A percentile compares a stretch with the other conserved stretches of the same genome.
Conservation (phyloP, 1,284 basidiomycete genomes). For the Ustilago cynodontis region DNA sequence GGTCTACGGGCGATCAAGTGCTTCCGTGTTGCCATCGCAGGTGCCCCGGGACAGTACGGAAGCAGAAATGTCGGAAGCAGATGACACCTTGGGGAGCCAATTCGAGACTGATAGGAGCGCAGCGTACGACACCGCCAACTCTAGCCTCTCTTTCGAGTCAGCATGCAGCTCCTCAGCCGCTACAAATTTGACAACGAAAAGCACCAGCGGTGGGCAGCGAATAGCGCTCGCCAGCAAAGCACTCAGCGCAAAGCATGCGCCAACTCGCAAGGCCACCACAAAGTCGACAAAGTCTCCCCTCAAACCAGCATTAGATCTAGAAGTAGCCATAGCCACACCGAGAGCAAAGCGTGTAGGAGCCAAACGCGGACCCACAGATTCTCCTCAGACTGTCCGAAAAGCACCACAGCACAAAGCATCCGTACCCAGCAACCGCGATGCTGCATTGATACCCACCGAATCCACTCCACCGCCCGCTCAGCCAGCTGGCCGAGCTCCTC, state of each 20-base stretch:
- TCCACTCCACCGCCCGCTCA: slow-evolving; percentile 30
- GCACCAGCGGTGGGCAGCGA: background rate
- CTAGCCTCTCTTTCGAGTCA: slow-evolving; percentile 35
- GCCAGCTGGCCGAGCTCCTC: slow-evolving; percentile 24
- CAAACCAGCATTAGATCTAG: background rate
- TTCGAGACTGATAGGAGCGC: slow-evolving; percentile 16
- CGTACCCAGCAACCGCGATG: background rate
- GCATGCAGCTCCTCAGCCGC: slow-evolving; percentile 10
- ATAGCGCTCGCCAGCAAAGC: slow-evolving; percentile 9
- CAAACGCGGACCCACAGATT: background rate
- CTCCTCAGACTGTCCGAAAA: slow-evolving; percentile 20
- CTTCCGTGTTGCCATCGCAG: slow-evolving; percentile 15
- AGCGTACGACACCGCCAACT: slow-evolving; percentile 31
- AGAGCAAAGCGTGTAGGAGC: slow-evolving; percentile 7
- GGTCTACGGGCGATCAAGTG: slow-evolving; percentile 28
- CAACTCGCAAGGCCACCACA: background rate
- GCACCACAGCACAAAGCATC: background rate
- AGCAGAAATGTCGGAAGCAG: background rate
- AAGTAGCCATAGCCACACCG: slow-evolving; percentile 7
- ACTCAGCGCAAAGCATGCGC: background rate
- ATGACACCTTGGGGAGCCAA: slow-evolving; percentile 2
- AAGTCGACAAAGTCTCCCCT: slow-evolving; percentile 3
- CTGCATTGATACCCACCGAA: slow-evolving; percentile 9
- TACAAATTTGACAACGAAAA: background rate
- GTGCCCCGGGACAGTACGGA: background rate